Base-by-base conservation (phyloP, 371 early-diverging fungal genomes). In the Funneliformis caledonium region DNA sequence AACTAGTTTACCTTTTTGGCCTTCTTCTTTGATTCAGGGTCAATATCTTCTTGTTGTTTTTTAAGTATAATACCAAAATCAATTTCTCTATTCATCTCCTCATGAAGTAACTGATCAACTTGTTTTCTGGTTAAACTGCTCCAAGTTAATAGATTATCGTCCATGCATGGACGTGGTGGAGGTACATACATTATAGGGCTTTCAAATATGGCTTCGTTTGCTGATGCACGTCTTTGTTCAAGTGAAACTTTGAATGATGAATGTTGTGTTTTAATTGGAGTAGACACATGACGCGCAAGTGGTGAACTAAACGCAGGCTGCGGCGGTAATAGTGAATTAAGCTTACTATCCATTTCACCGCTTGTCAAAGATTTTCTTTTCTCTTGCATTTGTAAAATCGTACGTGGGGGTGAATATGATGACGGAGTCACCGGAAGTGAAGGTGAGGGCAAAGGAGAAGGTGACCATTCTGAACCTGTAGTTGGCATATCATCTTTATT, bases 51-150 rank as follows among this genome's bases (percentile, higher is more conserved):
- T 62, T 64, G 26, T 12, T 42, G 70, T 62, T 79, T 72, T 67
- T 82, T 82, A 16, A 37, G n/a, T n/a, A 67, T 47, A 16, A 82
- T 82, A 11, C 68, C 69, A 50, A 72, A 80, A 52, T 82, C 82
- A 31, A 82, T 82, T 22, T 82, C 82, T 14, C 78, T 56, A 31
- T 82, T 77, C 68, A 82, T 77, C 10, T 77, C 82, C 59, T 82
- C 82, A 19, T 67, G 65, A 47, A 82, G 56, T 12, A 82, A 59
- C n/a, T 72, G 79, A 26, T 82, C 78, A 43, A 82, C 78, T 62
- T 82, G 82, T 31, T 60, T 79, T 33, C 59, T 64, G 31, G 65
- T 79, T 31, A 70, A 47, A 43, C 59, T 68, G 11, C 43, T 70
- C 80, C 80, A 79, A 22, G 80, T 79, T 11, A 70, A 9, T 42